Evolutionary conservation across 192 early-diverging fungal species (phyloP).

Genomic region (Thamnidium elegans): DNA sequence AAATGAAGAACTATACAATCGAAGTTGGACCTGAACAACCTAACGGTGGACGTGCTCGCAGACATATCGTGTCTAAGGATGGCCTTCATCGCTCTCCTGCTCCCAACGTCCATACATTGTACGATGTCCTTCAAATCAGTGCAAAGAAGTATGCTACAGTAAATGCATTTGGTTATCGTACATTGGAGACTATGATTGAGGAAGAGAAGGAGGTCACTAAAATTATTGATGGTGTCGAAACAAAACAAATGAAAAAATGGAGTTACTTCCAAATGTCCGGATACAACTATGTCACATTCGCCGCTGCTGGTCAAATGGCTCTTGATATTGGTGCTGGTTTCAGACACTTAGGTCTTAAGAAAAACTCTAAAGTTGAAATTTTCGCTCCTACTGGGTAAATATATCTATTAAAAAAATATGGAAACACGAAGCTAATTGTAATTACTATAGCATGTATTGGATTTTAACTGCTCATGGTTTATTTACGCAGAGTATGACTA

Average conservation of each 20-base stretch:
- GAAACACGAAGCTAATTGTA: slow-evolving; percentile 38
- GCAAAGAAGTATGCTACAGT: slow-evolving; percentile 48
- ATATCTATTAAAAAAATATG: neutral
- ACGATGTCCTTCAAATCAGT: slow-evolving; percentile 65
- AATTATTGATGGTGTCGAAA: slow-evolving; percentile 51
- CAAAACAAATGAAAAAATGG: slow-evolving; percentile 75
- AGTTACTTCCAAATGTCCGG: slow-evolving; percentile 74
- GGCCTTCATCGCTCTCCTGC: slow-evolving; percentile 41
- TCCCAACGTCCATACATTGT: slow-evolving; percentile 58
- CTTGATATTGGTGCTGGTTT: slow-evolving; percentile 70
- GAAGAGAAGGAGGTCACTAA: slow-evolving; percentile 74
- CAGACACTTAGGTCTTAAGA: slow-evolving; percentile 53
- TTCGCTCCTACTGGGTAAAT: slow-evolving; percentile 69
- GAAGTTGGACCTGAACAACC: slow-evolving; percentile 23
- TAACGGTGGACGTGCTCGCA: slow-evolving; percentile 40
- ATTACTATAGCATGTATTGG: slow-evolving; percentile 26
- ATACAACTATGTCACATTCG: slow-evolving; percentile 78
- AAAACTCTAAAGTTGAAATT: slow-evolving; percentile 54
- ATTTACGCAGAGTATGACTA: slow-evolving; percentile 71
- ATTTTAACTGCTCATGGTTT: slow-evolving; percentile 35
- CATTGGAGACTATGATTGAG: slow-evolving; percentile 56
- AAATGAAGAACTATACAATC: slow-evolving; percentile 24
- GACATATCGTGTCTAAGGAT: slow-evolving; percentile 46
- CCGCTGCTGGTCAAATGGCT: slow-evolving; percentile 55
- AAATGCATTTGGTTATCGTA: slow-evolving; percentile 68